Evolutionary conservation across 1,284 basidiomycete genomes (phyloP).

Genomic region (Termitomyces sp.): DNA sequence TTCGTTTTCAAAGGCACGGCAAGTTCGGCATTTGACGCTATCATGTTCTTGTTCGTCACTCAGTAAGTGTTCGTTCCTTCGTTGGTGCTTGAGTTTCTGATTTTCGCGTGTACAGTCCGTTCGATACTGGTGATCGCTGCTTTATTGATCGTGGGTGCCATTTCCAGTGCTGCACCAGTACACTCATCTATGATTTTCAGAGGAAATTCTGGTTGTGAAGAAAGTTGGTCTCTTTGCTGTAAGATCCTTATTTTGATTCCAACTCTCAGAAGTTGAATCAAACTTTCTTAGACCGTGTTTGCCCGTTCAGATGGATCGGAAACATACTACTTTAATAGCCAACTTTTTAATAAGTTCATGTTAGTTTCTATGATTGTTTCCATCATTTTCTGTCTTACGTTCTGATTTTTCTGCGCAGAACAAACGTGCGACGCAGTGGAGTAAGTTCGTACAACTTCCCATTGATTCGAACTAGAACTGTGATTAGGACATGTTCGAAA

Average conservation of each 20-base stretch:
- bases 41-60: constrained; percentile 76
- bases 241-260: constrained; percentile 14
- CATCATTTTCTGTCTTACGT: neutral
- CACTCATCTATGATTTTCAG: constrained; percentile 21
- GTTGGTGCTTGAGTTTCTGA: constrained; percentile 17
- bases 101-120: constrained; percentile 42
- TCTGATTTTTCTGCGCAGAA: constrained; percentile 31
- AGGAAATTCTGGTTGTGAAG: constrained; percentile 69
- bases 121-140: constrained; percentile 72
- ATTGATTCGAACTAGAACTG: neutral
- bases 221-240: constrained; percentile 73
- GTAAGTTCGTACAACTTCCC: constrained; percentile 27
- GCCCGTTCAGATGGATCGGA: constrained; percentile 64
- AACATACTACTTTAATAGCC: constrained; percentile 75
- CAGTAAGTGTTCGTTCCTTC: constrained; percentile 42
- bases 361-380: constrained; percentile 24
- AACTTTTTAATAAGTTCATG: constrained; percentile 70
- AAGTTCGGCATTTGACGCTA: constrained; percentile 66
- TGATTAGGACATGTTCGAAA: constrained; percentile 60
- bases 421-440: constrained; percentile 66
- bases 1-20: constrained; percentile 75
- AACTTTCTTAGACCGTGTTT: constrained; percentile 50
- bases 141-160: constrained; percentile 53
- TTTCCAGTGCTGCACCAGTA: neutral
- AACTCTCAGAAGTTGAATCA: constrained; percentile 8